Conservation (phyloP, 1,139 yeast genomes). For the Sugiyamaella sp. region DNA sequence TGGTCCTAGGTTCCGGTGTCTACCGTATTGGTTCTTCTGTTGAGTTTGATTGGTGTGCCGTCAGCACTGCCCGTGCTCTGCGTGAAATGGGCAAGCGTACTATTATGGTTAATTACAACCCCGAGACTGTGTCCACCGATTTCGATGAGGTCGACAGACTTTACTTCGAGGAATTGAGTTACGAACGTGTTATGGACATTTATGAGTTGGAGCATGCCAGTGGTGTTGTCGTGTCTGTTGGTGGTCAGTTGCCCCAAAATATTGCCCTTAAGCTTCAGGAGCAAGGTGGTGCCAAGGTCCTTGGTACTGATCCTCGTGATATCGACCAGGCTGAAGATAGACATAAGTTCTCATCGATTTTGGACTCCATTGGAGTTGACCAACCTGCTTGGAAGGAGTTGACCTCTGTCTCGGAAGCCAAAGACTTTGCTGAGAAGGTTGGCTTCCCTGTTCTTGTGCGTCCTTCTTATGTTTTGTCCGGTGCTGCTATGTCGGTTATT, state of each 20-base stretch:
- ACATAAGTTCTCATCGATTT: conserved; percentile 92
- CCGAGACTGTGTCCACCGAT: conserved; percentile 98
- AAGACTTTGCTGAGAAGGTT: conserved; percentile 78
- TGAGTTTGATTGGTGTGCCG: conserved; percentile 99
- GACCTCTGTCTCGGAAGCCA: conserved; percentile 83
- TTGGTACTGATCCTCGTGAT: conserved; percentile 94
- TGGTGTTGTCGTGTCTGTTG: conserved; percentile 95
- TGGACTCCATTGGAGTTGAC: conserved; percentile 89
- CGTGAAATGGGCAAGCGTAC: conserved; percentile 88
- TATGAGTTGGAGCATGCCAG: conserved; percentile 87
- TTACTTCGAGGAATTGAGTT: conserved; percentile 91
- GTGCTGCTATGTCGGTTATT: conserved; percentile 98
- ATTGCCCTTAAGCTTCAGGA: conserved; percentile 85
- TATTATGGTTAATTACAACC: conserved; percentile 95
- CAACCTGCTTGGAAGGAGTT: conserved; percentile 99
- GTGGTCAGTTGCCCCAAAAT: conserved; percentile 97
- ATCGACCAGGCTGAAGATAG: conserved; percentile 98
- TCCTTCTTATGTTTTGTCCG: conserved; percentile 95
- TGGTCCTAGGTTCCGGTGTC: conserved; percentile 97
- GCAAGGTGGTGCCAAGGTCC: conserved; percentile 70
- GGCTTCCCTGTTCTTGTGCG: conserved; percentile 96
- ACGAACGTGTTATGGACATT: conserved; percentile 96
- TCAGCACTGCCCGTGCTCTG: conserved; percentile 91
- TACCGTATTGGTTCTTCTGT: conserved; percentile 98
- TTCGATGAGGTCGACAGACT: conserved; percentile 97